Base-by-base conservation (phyloP, 208 protist species). In the Leishmania tropica region DNA sequence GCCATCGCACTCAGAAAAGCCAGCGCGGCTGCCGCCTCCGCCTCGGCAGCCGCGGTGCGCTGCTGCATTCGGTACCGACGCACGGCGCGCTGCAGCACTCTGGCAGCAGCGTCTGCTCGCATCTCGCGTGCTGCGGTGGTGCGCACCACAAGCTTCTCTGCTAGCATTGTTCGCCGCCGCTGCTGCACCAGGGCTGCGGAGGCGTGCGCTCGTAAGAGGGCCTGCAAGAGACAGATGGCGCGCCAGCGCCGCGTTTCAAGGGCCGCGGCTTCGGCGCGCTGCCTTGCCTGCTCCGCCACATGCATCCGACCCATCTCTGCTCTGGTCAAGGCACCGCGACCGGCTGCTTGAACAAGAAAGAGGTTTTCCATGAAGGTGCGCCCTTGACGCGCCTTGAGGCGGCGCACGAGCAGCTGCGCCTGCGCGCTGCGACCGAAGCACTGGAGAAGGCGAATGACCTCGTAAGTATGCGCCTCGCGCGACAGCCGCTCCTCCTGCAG, bases 301-400 rank as follows among this genome's bases (percentile, higher is more conserved):
- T 67, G 64, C 17, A 72, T 51, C 64, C 48, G 35, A 0, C 81
- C 77, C 40, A 88, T 56, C 58, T 58, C 70, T 28, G n/a, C n/a
- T 5, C 93, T 83, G 0, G 64, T 71, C 28, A 87, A 77, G n/a
- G 42, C 74, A 28, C 86, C 93, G 40, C 90, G 87, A 28, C 84
- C 81, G 1, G 86, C 77, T 40, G 75, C 47, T 79, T 94, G 90
- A 42, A 96, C 78, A 1, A 85, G 37, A 1, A 85, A 45, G 24
- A 92, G 76, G 5, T 87, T 87, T 56, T 85, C 85, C 28, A 94
- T 86, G 60, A 88, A 85, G 17, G 88, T 80, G 4, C 93, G 89
- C 17, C 93, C 93, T 64, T 79, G 65, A 1, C 86, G 75, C 5
- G 93, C 93, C 48, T 83, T 79, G 24, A 81, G 75, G 15, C 79